Base-by-base conservation (phyloP, 1,139 yeast genomes). In the Hanseniaspora sp. region DNA sequence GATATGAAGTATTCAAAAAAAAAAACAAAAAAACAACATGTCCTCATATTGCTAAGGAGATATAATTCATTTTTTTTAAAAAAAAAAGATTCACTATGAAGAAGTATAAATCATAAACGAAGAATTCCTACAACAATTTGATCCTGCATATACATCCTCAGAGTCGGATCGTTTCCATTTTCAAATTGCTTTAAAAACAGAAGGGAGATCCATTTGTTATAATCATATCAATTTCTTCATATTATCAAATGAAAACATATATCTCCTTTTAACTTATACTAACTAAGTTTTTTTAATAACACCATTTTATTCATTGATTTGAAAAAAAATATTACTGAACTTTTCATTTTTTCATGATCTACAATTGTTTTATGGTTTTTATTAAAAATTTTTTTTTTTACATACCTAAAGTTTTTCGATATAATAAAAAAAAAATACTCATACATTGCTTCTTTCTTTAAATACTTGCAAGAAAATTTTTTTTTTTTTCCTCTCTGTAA, bases 131-230 rank as follows among this genome's bases (percentile, higher is more conserved):
- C 67, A 67, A 69, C 60, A 63, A 65, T 74, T 69, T 73, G 80
- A 49, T 77, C 82, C 81, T 78, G 81, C 82, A 78, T 78, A 68
- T 74, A 74, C 81, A 75, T 77, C 81, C 81, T 77, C 80, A 75
- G 81, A 48, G 46, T 42, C 48, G 53, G 54, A 51, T 51, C 47
- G 23, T 29, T 44, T 37, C 48, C 46, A 11, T 30, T 31, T 31
- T 15, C 15, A 31, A 43, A 43, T n/a, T 35, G n/a, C 30, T 41
- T 28, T 15, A 28, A 48, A 33, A 41, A 31, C n/a, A 44, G 45
- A 51, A 33, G 54, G 54, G 54, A 29, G 47, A 51, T 51, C 54
- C 48, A 44, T 44, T 51, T 51, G 28, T 51, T 51, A 51, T 51
- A 51, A 51, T 51, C 54, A 51, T 51, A 29, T 42, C 31, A 45